Percentiles rank a stretch among this genome's conserved stretches.
These are phyloP conservation scores for Penicillium sp. DNA, from an alignment of 2,329 filamentous ascomycete genomes.

Conservation along the genomic window DNA sequence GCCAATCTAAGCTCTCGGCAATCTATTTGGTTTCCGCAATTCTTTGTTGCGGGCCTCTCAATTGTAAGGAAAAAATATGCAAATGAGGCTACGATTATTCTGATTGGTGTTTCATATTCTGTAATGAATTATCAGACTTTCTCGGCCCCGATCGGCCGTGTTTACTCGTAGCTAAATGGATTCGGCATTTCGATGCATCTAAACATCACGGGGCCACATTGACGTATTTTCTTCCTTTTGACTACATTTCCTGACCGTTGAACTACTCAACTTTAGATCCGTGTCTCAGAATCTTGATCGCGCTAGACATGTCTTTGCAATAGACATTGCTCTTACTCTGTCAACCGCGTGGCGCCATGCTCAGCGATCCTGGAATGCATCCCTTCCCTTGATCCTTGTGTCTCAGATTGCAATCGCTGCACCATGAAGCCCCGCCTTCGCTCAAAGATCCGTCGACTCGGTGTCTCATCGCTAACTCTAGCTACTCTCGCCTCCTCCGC, in stretches of 20 bases:
- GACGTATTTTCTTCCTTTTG: not conserved
- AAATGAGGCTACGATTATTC: not conserved
- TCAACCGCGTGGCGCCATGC: slow-evolving; percentile 25
- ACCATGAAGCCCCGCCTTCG: slow-evolving; percentile 14
- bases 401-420: slow-evolving; percentile 22
- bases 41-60: not conserved
- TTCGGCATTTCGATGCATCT: not conserved
- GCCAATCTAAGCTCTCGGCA: slow-evolving; percentile 15
- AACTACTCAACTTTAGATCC: not conserved
- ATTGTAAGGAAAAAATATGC: not conserved
- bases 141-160: slow-evolving; percentile 5
- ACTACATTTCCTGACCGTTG: not conserved
- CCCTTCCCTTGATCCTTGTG: slow-evolving; percentile 17
- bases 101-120: not conserved
- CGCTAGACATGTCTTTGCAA: slow-evolving; percentile 1
- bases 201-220: not conserved
- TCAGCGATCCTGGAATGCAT: slow-evolving; percentile 28
- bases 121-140: not conserved
- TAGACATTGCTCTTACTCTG: slow-evolving; percentile 5
- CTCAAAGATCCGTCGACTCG: slow-evolving; percentile 14
- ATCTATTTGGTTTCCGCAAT: slow-evolving; percentile 5
- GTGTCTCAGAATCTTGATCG: not conserved
- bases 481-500: slow-evolving; percentile 23
- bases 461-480: slow-evolving; percentile 16
- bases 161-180: not conserved